Conservation (phyloP, 176 grass and related monocot genomes). For the Secale cereale region DNA sequence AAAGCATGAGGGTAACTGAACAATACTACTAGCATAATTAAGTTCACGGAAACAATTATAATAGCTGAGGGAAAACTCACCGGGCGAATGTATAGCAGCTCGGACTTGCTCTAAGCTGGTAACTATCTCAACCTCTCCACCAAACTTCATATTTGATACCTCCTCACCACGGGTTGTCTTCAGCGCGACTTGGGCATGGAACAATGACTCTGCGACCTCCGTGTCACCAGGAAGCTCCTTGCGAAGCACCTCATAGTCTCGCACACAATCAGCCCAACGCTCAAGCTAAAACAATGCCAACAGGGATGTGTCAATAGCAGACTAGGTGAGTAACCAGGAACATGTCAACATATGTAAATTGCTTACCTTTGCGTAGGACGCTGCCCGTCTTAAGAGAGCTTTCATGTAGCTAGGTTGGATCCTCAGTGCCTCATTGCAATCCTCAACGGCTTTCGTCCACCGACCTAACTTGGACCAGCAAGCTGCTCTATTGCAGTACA, state of each 20-base stretch:
- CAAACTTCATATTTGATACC: slow-evolving; percentile 57
- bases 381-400: slow-evolving; percentile 60
- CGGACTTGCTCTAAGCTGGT: slow-evolving; percentile 59
- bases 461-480: slow-evolving; percentile 54
- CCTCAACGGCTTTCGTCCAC: slow-evolving; percentile 56
- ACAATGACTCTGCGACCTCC: slow-evolving; percentile 48
- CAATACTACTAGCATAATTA: background rate
- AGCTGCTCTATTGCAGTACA: slow-evolving; percentile 67
- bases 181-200: slow-evolving; percentile 57
- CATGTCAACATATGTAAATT: background rate
- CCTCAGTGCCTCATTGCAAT: slow-evolving; percentile 62
- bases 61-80: slow-evolving; percentile 33
- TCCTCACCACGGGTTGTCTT: slow-evolving; percentile 56
- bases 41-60: background rate
- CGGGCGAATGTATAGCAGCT: slow-evolving; percentile 46
- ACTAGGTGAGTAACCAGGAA: background rate
- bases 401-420: slow-evolving; percentile 58
- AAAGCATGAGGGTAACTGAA: background rate
- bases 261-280: slow-evolving; percentile 65
- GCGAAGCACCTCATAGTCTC: slow-evolving; percentile 65
- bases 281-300: slow-evolving; percentile 55
- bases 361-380: slow-evolving; percentile 56
- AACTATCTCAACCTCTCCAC: slow-evolving; percentile 52
- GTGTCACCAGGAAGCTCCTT: slow-evolving; percentile 52
- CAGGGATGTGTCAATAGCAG: slow-evolving; percentile 21